Percentiles rank a stretch among this genome's conserved stretches.
Evolutionary conservation across 352 stramenopile genomes (phyloP).

Genomic region (Aphanomyces astaci): DNA sequence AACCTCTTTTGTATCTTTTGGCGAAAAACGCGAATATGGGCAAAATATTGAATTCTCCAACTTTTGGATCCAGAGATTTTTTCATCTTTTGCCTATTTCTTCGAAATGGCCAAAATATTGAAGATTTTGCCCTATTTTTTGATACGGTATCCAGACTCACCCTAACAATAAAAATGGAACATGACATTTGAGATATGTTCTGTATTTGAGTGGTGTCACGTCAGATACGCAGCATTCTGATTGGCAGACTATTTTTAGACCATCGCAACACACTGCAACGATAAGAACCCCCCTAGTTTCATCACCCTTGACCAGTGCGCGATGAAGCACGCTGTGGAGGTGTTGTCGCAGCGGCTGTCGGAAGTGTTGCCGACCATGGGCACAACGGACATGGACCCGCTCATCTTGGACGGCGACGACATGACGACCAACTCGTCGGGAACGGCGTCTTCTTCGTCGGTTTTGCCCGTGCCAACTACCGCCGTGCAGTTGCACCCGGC

Average conservation of each 20-base stretch:
- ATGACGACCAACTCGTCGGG: neutral
- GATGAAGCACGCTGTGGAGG: neutral
- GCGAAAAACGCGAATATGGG: neutral
- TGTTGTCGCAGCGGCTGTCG: neutral
- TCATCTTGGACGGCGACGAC: neutral
- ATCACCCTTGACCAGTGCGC: too few species aligned
- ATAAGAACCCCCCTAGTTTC: too few species aligned
- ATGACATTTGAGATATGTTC: too few species aligned
- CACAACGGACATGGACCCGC: constrained; percentile 1
- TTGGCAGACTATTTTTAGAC: neutral
- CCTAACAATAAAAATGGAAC: too few species aligned
- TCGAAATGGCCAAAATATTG: too few species aligned
- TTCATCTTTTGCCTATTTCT: too few species aligned
- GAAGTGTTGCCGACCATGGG: neutral
- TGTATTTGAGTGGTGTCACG: too few species aligned
- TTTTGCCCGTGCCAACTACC: neutral
- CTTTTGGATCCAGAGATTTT: too few species aligned
- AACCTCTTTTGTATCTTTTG: neutral
- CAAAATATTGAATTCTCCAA: too few species aligned
- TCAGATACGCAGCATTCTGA: too few species aligned
- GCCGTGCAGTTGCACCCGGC: neutral
- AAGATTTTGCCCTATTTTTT: neutral
- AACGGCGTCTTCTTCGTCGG: neutral
- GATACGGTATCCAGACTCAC: too few species aligned
- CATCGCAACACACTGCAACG: too few species aligned